Evolutionary conservation across 768 basidiomycete genomes (phyloP), one percentile per base, ranked within the genome.

Genomic region (Mycena epipterygia): DNA sequence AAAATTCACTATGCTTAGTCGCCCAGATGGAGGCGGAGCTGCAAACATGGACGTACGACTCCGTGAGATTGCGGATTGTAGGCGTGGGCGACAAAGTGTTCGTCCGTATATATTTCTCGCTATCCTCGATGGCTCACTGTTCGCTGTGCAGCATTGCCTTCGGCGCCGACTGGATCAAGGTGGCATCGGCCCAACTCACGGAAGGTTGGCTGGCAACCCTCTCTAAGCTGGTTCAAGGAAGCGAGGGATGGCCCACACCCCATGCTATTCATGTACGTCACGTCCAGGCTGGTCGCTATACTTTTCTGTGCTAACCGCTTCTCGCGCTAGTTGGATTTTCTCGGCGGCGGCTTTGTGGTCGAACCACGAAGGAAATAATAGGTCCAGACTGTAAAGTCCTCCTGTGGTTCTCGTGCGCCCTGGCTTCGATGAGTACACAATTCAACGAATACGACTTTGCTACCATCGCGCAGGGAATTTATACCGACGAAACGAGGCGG

Each of bases 1-100:
- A n/a, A n/a, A n/a, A n/a, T n/a, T n/a, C n/a, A n/a, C n/a, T n/a
- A n/a, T n/a, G n/a, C 11, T 16, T 30, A 63, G 61, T 63, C 23
- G 12, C 61, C 2, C 29, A 51, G n/a, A 63, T 63, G 46, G 35
- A 49, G 7, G 33, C 30, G 33, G 61, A 63, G 61, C 48, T 63
- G 33, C 14, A 11, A 6, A 23, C 21, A 21, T 35, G 16, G 27
- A 7, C 16, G 25, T 52, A 63, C 37, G 48, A 49, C 30, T 11
- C 6, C 16, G 3, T 19, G 8, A 23, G 61, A 39, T 9, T 63
- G 32, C 46, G 46, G n/a, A 49, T 63, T 5, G 37, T 49, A 8
- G 61, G 46, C 1, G 61, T 63, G 1, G 61, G 61, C 6, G 29
- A 30, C 3, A 52, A 63, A 32, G 21, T 39, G 61, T 63, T 3